Evolutionary conservation across 805 yeast genomes (phyloP).

Genomic region (Cyberlindnera xishuangbannaensis): DNA sequence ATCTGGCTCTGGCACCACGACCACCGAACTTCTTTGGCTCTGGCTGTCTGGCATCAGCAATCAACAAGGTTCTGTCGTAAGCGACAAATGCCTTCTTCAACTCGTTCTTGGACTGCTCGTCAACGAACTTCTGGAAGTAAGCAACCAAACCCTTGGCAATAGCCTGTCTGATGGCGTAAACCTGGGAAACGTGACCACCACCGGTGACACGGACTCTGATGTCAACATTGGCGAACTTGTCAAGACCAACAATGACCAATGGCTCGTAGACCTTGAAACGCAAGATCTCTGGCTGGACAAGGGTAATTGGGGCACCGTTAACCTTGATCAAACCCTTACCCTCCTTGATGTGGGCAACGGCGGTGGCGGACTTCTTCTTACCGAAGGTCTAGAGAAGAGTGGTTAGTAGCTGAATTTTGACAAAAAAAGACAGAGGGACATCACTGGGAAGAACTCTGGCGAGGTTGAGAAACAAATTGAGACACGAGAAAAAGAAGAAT

Average conservation of each 20-base stretch:
- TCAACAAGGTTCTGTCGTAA: conserved; percentile 99
- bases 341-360: conserved; percentile 99
- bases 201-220: conserved; percentile 99
- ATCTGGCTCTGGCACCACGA: conserved; percentile 99
- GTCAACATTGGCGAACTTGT: conserved; percentile 97
- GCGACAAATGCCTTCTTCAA: conserved; percentile 95
- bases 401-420: conserved; percentile 19
- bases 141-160: conserved; percentile 99
- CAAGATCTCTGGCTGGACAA: conserved; percentile 97
- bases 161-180: conserved; percentile 99
- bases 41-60: conserved; percentile 99
- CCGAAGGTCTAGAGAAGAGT: conserved; percentile 79
- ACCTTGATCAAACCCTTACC: conserved; percentile 99
- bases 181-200: conserved; percentile 99
- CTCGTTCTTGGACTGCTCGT: conserved; percentile 99
- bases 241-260: conserved; percentile 94
- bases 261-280: conserved; percentile 99
- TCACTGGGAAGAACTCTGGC: no score
- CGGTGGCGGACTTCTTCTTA: conserved; percentile 99
- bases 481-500: no score
- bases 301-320: conserved; percentile 98
- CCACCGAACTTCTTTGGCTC: conserved; percentile 99
- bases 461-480: no score
- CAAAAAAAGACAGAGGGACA: background rate
- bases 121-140: conserved; percentile 98